Evolutionary conservation across 2,329 filamentous ascomycete genomes (phyloP).

Genomic region (Penicillium sp.): DNA sequence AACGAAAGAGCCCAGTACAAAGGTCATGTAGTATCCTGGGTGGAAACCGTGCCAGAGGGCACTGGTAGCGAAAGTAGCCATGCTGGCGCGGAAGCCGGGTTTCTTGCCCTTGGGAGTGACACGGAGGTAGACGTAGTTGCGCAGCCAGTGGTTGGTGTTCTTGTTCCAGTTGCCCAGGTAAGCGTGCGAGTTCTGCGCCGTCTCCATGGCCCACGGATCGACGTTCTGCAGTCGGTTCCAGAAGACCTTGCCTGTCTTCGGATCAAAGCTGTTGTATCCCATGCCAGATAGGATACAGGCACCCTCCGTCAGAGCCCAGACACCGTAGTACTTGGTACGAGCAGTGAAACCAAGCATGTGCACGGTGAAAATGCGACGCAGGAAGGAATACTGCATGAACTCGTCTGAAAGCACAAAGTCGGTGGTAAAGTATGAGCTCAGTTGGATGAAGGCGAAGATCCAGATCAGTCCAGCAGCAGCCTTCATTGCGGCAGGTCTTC

Average conservation of each 20-base stretch:
- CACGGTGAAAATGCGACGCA: constrained; percentile 65
- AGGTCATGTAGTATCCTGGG: constrained; percentile 87
- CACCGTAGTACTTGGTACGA: constrained; percentile 90
- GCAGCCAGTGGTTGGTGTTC: constrained; percentile 93
- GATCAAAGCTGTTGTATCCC: constrained; percentile 87
- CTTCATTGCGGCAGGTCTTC: constrained; percentile 72
- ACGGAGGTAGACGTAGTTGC: constrained; percentile 89
- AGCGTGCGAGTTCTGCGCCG: constrained; percentile 83
- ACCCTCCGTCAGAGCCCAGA: constrained; percentile 88
- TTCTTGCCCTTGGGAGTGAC: constrained; percentile 94
- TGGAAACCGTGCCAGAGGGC: constrained; percentile 98
- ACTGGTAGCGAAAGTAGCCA: constrained; percentile 89
- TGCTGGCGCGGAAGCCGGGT: constrained; percentile 84
- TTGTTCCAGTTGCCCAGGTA: constrained; percentile 96
- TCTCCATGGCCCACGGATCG: constrained; percentile 72
- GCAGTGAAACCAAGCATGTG: constrained; percentile 75
- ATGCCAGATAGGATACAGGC: constrained; percentile 88
- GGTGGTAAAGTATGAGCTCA: constrained; percentile 59
- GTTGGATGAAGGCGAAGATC: constrained; percentile 68
- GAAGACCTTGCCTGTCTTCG: constrained; percentile 69
- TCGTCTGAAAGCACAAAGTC: constrained; percentile 55
- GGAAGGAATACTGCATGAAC: constrained; percentile 60
- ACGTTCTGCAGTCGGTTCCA: constrained; percentile 92
- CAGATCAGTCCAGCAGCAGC: constrained; percentile 63
- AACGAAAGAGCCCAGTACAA: constrained; percentile 79